These are phyloP conservation scores for Leccinum barrowsii DNA, from an alignment of 768 basidiomycete genomes.

Conservation along the genomic window DNA sequence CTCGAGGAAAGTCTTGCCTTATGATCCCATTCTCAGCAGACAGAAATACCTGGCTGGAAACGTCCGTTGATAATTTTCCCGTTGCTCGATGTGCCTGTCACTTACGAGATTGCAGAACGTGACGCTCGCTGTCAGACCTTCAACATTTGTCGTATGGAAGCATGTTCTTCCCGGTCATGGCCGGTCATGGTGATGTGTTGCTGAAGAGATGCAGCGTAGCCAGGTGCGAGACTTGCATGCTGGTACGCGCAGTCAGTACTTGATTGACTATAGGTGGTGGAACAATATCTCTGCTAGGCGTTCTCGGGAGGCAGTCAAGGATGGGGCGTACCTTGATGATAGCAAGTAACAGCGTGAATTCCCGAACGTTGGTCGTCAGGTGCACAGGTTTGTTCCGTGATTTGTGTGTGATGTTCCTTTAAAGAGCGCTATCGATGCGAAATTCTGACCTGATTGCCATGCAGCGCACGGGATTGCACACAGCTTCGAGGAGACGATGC, in stretches of 20 bases:
- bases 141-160: constrained; percentile 50
- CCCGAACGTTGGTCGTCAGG: not conserved
- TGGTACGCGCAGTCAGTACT: not conserved
- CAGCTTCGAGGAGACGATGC: not conserved
- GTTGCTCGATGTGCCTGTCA: not conserved
- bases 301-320: constrained; percentile 35
- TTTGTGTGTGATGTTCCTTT: not conserved
- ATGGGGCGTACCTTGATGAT: not conserved
- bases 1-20: constrained; percentile 42
- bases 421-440: not conserved
- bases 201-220: constrained; percentile 40
- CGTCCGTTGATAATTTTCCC: constrained; percentile 30
- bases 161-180: constrained; percentile 13
- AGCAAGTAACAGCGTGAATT: not conserved
- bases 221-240: constrained; percentile 29
- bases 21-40: constrained; percentile 51
- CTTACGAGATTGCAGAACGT: constrained; percentile 30
- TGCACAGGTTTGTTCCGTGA: not conserved
- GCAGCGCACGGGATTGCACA: not conserved
- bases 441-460: not conserved
- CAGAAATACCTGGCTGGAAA: constrained; percentile 56
- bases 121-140: constrained; percentile 50
- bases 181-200: constrained; percentile 31
- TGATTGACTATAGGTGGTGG: constrained; percentile 44
- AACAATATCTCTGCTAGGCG: constrained; percentile 41